Percentiles rank a stretch among this genome's conserved stretches.
These are phyloP conservation scores for Jacaranda copaia DNA, from an alignment of 257 asterid genomes.

Conservation along the genomic window DNA sequence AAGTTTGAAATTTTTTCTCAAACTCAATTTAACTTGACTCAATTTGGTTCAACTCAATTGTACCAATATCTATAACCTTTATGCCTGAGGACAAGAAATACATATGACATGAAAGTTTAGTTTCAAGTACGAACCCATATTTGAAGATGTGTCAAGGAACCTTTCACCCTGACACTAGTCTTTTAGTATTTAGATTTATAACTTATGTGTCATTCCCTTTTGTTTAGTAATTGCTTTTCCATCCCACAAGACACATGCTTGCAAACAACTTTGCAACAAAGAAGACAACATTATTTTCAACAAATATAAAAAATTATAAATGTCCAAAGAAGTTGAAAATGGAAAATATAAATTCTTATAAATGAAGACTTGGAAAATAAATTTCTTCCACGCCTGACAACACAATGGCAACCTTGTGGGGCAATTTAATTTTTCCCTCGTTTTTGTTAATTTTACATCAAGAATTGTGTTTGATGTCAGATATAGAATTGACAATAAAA, in stretches of 20 bases:
- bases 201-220: constrained; percentile 97
- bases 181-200: constrained; percentile 86
- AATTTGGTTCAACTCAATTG: too few species aligned
- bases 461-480: constrained; percentile 35
- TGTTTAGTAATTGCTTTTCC: constrained; percentile 88
- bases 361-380: constrained; percentile 93
- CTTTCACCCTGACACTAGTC: constrained; percentile 88
- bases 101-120: constrained; percentile 28
- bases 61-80: too few species aligned
- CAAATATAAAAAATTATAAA: constrained; percentile 14
- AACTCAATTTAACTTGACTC: too few species aligned
- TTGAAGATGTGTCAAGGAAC: constrained; percentile 82
- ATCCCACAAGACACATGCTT: constrained; percentile 93
- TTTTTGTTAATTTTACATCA: constrained; percentile 72
- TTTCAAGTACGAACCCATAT: constrained; percentile 82
- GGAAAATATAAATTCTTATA: constrained; percentile 61
- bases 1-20: too few species aligned
- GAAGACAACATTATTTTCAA: constrained; percentile 31
- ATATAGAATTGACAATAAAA: constrained; percentile 14
- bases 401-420: constrained; percentile 82
- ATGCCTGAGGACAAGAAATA: constrained; percentile 23
- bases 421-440: constrained; percentile 59
- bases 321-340: constrained; percentile 23
- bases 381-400: constrained; percentile 89
- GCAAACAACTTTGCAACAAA: constrained; percentile 85